Percentiles rank a stretch among this genome's conserved stretches.
Evolutionary conservation across 345 rosid species (phyloP).

Genomic region (Citrus medica): DNA sequence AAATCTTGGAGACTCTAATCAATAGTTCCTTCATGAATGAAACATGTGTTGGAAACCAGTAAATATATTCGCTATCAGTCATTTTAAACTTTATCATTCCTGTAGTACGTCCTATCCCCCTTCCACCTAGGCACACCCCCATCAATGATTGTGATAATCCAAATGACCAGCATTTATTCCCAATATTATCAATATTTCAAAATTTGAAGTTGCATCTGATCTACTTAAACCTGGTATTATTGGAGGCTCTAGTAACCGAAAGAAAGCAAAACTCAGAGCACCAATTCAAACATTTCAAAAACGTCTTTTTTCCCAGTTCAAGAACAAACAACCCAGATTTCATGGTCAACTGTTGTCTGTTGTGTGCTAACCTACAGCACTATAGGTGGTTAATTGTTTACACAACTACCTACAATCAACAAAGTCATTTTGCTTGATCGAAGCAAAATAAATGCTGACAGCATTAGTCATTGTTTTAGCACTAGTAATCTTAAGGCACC

Average conservation of each 20-base stretch:
- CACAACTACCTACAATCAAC: neutral
- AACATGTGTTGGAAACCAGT: neutral
- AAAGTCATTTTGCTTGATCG: neutral
- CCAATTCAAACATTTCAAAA: neutral
- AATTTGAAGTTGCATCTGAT: neutral
- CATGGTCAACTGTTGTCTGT: neutral
- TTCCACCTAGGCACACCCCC: neutral
- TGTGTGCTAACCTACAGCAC: neutral
- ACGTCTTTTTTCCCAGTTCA: neutral
- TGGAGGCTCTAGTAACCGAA: neutral
- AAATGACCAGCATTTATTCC: neutral
- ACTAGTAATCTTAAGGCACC: neutral
- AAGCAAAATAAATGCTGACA: neutral
- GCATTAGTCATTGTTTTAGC: neutral
- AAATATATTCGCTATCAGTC: neutral
- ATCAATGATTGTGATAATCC: neutral
- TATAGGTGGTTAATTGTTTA: neutral
- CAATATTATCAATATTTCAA: neutral
- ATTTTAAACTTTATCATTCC: neutral
- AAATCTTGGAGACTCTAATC: neutral
- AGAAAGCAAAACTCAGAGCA: neutral
- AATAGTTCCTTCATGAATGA: neutral
- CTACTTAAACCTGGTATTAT: neutral
- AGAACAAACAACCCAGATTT: neutral
- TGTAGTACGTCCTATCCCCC: neutral